phyloP scores from a whole-genome alignment of 352 stramenopile species.

The Globisporangium paddicum region DNA sequence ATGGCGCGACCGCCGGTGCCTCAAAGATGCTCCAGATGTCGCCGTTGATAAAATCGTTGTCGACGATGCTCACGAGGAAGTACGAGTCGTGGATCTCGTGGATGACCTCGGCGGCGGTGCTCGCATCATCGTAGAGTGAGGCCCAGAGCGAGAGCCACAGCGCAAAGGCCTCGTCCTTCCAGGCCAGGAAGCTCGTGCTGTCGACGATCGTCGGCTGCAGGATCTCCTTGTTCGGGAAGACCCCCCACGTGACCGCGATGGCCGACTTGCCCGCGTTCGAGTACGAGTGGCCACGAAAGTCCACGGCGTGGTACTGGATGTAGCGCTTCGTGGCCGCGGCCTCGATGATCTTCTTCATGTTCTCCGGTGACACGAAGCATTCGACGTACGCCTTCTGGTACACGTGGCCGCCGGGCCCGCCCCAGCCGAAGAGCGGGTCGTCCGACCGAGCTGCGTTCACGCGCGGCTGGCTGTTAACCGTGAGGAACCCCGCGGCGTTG shows the following conservation, averaged over 20 bases:
- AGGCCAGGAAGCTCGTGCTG: constrained; percentile 94
- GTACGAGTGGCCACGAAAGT: constrained; percentile 87
- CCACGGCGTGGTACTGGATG: constrained; percentile 90
- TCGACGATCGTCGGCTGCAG: constrained; percentile 98
- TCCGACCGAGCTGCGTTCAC: constrained; percentile 91
- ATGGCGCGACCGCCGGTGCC: constrained; percentile 12
- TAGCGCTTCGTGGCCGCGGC: constrained; percentile 76
- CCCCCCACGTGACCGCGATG: constrained; percentile 97
- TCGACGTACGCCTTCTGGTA: constrained; percentile 99
- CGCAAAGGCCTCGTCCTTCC: constrained; percentile 96
- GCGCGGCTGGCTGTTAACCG: constrained; percentile 93
- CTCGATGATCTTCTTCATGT: constrained; percentile 90
- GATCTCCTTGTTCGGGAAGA: constrained; percentile 97
- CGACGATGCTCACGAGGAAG: constrained; percentile 98
- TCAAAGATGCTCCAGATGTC: constrained; percentile 85
- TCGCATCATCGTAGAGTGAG: constrained; percentile 93
- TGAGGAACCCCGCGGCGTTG: constrained; percentile 91
- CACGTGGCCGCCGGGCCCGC: constrained; percentile 91
- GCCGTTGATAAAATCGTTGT: constrained; percentile 95
- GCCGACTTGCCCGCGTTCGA: constrained; percentile 88
- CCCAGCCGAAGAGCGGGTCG: constrained; percentile 95
- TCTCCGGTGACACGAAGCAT: constrained; percentile 95
- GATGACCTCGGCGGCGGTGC: constrained; percentile 87
- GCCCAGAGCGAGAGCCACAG: constrained; percentile 97
- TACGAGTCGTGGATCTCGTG: constrained; percentile 96